These are phyloP conservation scores for Omphalotus guepiniiformis DNA, from an alignment of 768 basidiomycete species.

Conservation along the genomic window DNA sequence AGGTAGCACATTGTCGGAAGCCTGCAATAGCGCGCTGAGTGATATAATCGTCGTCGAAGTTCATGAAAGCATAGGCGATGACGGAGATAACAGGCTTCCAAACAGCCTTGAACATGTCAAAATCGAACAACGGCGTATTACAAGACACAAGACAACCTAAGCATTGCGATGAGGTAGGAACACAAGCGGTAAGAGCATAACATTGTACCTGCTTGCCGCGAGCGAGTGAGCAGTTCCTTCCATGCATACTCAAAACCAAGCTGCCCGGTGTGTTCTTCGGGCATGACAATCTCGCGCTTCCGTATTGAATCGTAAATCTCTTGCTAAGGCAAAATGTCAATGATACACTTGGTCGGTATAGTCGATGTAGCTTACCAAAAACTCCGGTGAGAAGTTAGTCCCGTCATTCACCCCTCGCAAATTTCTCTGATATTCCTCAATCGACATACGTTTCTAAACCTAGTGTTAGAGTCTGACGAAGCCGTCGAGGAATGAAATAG, in stretches of 20 bases:
- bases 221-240: slow-evolving; percentile 88
- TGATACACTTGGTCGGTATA: neutral
- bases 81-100: slow-evolving; percentile 95
- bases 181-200: neutral
- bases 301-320: slow-evolving; percentile 92
- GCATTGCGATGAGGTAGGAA: slow-evolving; percentile 7
- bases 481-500: slow-evolving; percentile 9
- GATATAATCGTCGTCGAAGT: slow-evolving; percentile 94
- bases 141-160: slow-evolving; percentile 71
- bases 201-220: slow-evolving; percentile 68
- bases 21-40: slow-evolving; percentile 93
- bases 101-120: slow-evolving; percentile 88
- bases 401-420: slow-evolving; percentile 89
- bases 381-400: slow-evolving; percentile 78
- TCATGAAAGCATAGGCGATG: slow-evolving; percentile 93
- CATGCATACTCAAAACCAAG: slow-evolving; percentile 98
- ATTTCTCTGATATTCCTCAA: slow-evolving; percentile 92
- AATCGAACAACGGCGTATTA: slow-evolving; percentile 78
- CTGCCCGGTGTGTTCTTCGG: slow-evolving; percentile 95
- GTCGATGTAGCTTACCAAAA: slow-evolving; percentile 53
- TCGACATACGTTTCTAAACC: slow-evolving; percentile 89
- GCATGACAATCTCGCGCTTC: slow-evolving; percentile 93
- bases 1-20: slow-evolving; percentile 93
- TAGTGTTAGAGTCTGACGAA: slow-evolving; percentile 5
- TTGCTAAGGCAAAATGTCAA: slow-evolving; percentile 46